These are phyloP conservation scores for Pseudocercospora pini-densiflorae DNA, from an alignment of 2,329 filamentous ascomycete genomes.

Conservation along the genomic window DNA sequence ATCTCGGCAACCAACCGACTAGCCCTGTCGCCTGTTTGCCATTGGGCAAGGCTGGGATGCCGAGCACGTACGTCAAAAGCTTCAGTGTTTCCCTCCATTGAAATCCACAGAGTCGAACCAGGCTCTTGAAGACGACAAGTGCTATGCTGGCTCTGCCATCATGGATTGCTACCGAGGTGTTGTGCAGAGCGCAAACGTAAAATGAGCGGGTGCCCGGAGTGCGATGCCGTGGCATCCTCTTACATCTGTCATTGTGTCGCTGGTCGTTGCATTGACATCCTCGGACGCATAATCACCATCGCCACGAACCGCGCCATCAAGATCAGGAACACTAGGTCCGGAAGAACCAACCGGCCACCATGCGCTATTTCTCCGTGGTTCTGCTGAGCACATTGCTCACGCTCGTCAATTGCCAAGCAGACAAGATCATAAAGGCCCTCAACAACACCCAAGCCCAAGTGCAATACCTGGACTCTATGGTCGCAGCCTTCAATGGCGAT, in stretches of 20 bases:
- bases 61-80: not conserved
- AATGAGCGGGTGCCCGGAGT: not conserved
- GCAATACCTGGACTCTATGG: not conserved
- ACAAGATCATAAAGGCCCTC: not conserved
- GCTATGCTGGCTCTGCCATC: not conserved
- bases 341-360: not conserved
- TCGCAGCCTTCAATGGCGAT: not conserved
- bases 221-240: not conserved
- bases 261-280: not conserved
- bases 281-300: not conserved
- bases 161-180: not conserved
- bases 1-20: not conserved
- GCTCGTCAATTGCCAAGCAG: not conserved
- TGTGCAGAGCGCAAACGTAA: not conserved
- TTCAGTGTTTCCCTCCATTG: not conserved
- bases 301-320: not conserved
- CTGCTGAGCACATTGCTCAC: slow-evolving; percentile 1
- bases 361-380: not conserved
- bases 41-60: not conserved
- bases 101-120: too few relatives aligned
- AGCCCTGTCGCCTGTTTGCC: not conserved
- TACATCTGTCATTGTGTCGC: not conserved
- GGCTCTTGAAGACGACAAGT: not conserved
- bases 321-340: not conserved
- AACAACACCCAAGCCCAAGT: not conserved